Base-by-base conservation (phyloP, 2,329 filamentous ascomycete genomes). In the Leptographium procerum region DNA sequence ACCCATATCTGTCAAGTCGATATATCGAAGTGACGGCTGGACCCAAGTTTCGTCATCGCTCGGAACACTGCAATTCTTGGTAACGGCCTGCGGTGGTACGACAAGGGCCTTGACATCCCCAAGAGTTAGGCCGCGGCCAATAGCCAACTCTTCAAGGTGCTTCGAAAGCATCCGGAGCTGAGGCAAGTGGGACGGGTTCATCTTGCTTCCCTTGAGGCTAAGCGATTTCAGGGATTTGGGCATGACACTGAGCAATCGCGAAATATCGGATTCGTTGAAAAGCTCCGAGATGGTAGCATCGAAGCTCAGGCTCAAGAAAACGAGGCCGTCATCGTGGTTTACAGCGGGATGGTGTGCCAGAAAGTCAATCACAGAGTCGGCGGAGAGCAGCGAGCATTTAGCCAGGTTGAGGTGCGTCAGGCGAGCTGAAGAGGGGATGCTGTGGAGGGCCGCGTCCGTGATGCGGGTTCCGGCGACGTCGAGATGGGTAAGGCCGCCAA, bases 381-480 rank as follows among this genome's bases (percentile, higher is more conserved):
- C 84, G 11, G 82, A 82, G 57, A 94, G 76, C 57, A 83, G 78
- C 56, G 82, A 84, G 75, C 89, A 92, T 70, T 88, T 89, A 62
- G 86, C 83, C 52, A 94, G 73, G 66, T 90, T 91, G 57, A 94
- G 74, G 68, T 94, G 89, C 1, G 86, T 91, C 63, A 92, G 79
- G 62, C 75, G 77, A 13, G 89, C 88, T 5, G 85, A 85, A n/a
- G 76, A 68, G 1, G 88, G 87, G 62, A 92, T 88, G 24, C 82
- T 83, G 64, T 80, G 74, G 19, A 94, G 76, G 5, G 88, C 88
- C 28, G 77, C 74, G 68, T 90, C 82, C 36, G 85, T 91, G 65
- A 94, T 83, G 64, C 86, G 82, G 1, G 88, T 91, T 64, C 88
- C 87, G 11, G 86, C 83, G n/a, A 91, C 77, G 66, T 94, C 89